A percentile compares a stretch with the other conserved stretches of the same genome.
Conservation (phyloP, 2,329 filamentous ascomycete species). For the Aspergillus sp. region DNA sequence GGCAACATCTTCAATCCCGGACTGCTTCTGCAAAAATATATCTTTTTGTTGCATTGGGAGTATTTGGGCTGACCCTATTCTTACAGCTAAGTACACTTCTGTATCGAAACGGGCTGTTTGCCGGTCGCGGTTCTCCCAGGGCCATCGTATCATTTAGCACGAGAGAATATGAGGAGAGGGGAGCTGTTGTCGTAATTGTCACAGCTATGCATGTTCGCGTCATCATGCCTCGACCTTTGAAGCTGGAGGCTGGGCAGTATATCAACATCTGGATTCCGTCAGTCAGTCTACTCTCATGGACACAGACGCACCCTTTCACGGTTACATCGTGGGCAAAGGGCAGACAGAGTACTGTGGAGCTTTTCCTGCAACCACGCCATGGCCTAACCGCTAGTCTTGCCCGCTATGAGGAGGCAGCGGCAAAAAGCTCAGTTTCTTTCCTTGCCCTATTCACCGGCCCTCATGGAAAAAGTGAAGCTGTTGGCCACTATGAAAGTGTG, state of each 20-base stretch:
- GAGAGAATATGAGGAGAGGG: constrained; percentile 13
- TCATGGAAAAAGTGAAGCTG: constrained; percentile 27
- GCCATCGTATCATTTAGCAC: constrained; percentile 20
- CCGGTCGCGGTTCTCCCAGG: constrained; percentile 17
- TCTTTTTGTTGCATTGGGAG: not conserved
- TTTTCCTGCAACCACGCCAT: constrained; percentile 30
- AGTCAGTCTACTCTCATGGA: constrained; percentile 23
- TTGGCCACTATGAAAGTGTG: constrained; percentile 32
- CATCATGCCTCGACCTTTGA: constrained; percentile 19
- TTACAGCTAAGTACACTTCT: constrained; percentile 18
- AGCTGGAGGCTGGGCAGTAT: constrained; percentile 27
- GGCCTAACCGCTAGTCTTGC: constrained; percentile 30
- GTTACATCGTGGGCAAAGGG: constrained; percentile 26
- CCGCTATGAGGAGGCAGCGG: constrained; percentile 5
- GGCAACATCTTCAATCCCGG: not conserved
- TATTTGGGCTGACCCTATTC: not conserved
- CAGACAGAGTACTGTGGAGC: constrained; percentile 28
- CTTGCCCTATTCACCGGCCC: constrained; percentile 33
- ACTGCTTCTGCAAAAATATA: not conserved
- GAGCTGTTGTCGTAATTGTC: constrained; percentile 1
- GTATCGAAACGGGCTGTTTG: constrained; percentile 16
- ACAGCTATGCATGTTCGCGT: constrained; percentile 19
- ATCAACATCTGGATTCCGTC: constrained; percentile 30
- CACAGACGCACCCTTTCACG: constrained; percentile 26
- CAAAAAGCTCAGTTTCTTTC: constrained; percentile 19